Base-by-base conservation (phyloP, 345 rosid species). In the Brassica juncea region DNA sequence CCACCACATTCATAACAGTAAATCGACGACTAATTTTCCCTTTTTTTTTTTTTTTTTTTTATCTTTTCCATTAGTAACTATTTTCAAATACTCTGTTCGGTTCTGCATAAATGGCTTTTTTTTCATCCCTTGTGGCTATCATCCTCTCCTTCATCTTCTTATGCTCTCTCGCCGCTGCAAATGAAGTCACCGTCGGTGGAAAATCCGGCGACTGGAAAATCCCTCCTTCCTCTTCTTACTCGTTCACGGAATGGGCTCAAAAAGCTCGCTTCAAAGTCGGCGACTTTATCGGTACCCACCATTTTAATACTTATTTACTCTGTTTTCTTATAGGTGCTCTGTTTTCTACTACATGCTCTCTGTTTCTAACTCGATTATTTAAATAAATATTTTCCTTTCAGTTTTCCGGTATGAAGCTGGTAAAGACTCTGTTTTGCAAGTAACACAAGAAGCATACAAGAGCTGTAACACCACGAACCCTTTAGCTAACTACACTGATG, bases 171-270 rank as follows among this genome's bases (percentile, higher is more conserved):
- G 65, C 81, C 3, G 82, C 85, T 60, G 89, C 87, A 72, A 84
- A 72, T 67, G 90, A 89, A 16, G 66, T 87, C 62, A 12, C 84
- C 73, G 86, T 87, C 42, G 92, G 90, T 5, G 87, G 86, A 55
- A 86, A 86, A 72, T 23, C 78, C 12, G 86, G 80, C 6, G 82
- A 74, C 12, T 89, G 92, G 90, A 86, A 82, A 49, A 67, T 84
- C 70, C 92, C 92, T 1, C 73, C 85, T 52, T 87, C 89, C 4
- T 75, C 89, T 73, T 75, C 92, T 12, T 84, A 86, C 31, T 42
- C 74, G 4, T 91, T 90, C 62, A 89, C 87, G 31, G 72, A 75
- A 42, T 92, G 94, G 97, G 97, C 89, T 47, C 86, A 75, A 70
- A 84, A 54, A 1, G 25, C 89, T 55, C 94, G 97, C 23, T 92